phyloP scores from a whole-genome alignment of 2,329 filamentous ascomycete genomes.

The Colletotrichum costaricense region DNA sequence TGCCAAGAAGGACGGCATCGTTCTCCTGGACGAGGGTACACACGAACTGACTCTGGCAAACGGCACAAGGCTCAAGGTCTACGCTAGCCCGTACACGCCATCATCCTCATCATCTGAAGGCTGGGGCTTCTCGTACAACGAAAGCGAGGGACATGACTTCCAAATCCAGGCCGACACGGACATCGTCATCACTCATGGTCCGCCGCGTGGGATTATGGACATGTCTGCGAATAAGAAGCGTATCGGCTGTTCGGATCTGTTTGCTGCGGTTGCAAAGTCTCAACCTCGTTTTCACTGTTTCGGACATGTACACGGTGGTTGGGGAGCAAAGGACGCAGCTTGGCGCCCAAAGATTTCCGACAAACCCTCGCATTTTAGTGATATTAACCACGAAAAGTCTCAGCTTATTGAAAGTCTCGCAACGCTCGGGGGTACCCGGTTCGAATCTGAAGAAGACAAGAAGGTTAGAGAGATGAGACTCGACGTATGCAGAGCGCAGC shows the following conservation, averaged over 20 bases:
- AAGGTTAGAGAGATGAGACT: conserved; percentile 36
- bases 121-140: conserved; percentile 58
- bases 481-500: conserved; percentile 40
- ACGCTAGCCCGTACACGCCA: conserved; percentile 65
- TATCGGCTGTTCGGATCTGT: conserved; percentile 57
- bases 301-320: conserved; percentile 70
- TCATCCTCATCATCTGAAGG: conserved; percentile 40
- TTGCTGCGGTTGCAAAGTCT: conserved; percentile 55
- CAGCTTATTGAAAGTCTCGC: conserved; percentile 47
- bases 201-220: conserved; percentile 64
- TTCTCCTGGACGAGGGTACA: conserved; percentile 62
- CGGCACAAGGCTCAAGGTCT: conserved; percentile 60
- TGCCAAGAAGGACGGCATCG: conserved; percentile 52
- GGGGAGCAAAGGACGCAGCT: conserved; percentile 64
- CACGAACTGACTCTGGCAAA: conserved; percentile 60
- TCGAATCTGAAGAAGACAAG: conserved; percentile 35
- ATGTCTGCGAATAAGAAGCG: conserved; percentile 43
- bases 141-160: conserved; percentile 48
- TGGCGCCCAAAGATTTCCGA: conserved; percentile 48
- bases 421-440: conserved; percentile 39
- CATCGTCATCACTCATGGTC: conserved; percentile 66
- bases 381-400: conserved; percentile 56
- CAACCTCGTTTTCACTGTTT: conserved; percentile 65
- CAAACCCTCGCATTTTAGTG: conserved; percentile 51
- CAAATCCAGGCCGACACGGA: conserved; percentile 51